phyloP scores from a whole-genome alignment of 768 basidiomycete species.

The Macrocybe gigantea region DNA sequence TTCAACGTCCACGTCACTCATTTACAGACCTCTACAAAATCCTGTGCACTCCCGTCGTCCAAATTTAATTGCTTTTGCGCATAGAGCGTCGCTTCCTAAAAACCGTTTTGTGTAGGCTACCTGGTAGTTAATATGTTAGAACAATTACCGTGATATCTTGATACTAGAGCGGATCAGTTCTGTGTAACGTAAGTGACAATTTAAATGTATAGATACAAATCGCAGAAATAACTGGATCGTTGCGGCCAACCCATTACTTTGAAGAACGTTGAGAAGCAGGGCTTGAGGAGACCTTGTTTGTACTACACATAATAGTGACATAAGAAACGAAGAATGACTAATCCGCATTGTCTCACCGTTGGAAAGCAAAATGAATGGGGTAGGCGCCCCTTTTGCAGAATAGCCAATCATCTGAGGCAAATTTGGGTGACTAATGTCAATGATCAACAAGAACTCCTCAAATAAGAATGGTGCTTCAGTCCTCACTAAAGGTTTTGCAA shows the following conservation, averaged over 20 bases:
- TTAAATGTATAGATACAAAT: conserved; percentile 9
- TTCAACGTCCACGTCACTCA: too few species aligned
- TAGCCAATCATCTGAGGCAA: conserved; percentile 49
- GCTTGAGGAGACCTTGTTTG: conserved; percentile 36
- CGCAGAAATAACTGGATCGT: conserved; percentile 22
- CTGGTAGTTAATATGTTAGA: conserved; percentile 25
- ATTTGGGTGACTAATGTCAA: conserved; percentile 37
- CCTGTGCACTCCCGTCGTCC: conserved; percentile 33
- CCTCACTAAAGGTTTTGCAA: conserved; percentile 46
- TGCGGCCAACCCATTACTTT: conserved; percentile 27
- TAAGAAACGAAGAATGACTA: neutral
- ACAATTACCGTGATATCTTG: neutral
- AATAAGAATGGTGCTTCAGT: neutral
- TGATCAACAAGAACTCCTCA: neutral
- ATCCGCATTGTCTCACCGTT: conserved; percentile 25
- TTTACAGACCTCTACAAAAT: conserved; percentile 37
- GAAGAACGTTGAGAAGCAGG: conserved; percentile 28
- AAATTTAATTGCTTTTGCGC: conserved; percentile 35
- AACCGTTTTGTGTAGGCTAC: conserved; percentile 5
- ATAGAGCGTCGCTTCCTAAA: conserved; percentile 38
- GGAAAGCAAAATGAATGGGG: conserved; percentile 47
- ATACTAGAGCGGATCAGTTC: neutral
- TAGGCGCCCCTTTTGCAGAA: conserved; percentile 35
- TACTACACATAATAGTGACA: conserved; percentile 19
- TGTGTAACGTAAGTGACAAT: neutral